Conservation (phyloP, 768 basidiomycete species). For the Suillus alpinus region DNA sequence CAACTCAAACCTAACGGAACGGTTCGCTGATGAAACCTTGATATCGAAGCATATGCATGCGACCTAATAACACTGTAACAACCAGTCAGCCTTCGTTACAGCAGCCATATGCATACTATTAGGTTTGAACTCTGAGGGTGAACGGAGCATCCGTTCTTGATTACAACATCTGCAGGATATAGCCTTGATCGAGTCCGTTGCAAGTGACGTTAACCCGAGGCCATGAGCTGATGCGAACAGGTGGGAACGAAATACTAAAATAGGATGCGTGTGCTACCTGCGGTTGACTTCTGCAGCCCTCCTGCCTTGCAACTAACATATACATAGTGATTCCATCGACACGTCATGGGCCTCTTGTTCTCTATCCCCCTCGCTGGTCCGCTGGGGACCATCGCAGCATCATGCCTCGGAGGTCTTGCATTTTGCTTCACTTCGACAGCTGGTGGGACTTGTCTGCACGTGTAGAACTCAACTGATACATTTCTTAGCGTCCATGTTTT, state of each 20-base stretch:
- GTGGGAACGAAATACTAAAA: conserved; percentile 2
- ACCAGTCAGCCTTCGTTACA: too few relatives aligned
- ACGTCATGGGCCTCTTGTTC: conserved; percentile 66
- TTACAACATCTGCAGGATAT: too few relatives aligned
- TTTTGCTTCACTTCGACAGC: conserved; percentile 88
- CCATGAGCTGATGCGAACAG: too few relatives aligned
- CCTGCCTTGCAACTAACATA: neutral
- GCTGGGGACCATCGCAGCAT: conserved; percentile 71
- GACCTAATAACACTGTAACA: too few relatives aligned
- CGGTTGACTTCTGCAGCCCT: neutral
- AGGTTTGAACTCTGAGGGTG: too few relatives aligned
- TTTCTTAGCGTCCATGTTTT: conserved; percentile 83
- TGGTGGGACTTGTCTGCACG: conserved; percentile 44
- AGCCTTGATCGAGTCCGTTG: too few relatives aligned
- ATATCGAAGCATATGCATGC: too few relatives aligned
- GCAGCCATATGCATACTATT: too few relatives aligned
- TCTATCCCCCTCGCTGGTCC: conserved; percentile 71
- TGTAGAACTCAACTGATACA: conserved; percentile 4
- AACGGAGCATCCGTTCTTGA: too few relatives aligned
- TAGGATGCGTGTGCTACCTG: neutral
- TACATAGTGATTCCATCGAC: neutral
- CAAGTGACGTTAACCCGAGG: too few relatives aligned
- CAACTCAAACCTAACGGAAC: too few relatives aligned
- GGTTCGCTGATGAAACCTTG: too few relatives aligned
- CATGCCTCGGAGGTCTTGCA: conserved; percentile 78